A percentile compares a stretch with the other conserved stretches of the same genome.
Evolutionary conservation across 2,329 filamentous ascomycete species (phyloP).

Genomic region (Beauveria asiatica): DNA sequence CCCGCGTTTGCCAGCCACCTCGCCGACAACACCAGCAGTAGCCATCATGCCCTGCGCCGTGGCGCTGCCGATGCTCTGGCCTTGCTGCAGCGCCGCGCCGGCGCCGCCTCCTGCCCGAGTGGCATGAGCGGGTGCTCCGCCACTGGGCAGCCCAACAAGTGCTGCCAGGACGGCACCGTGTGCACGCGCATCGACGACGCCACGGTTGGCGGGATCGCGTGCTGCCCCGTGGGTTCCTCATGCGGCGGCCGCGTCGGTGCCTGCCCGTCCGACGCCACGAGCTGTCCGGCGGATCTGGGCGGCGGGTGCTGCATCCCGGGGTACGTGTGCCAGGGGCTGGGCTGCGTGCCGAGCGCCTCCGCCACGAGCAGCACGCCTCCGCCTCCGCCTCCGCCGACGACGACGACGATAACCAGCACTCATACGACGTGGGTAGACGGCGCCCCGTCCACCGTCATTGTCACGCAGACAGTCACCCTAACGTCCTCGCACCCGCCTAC

Average conservation of each 20-base stretch:
- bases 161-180: constrained; percentile 57
- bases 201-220: constrained; percentile 60
- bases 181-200: constrained; percentile 58
- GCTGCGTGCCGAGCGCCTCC: constrained; percentile 41
- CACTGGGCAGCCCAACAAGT: constrained; percentile 61
- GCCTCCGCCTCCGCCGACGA: constrained; percentile 3
- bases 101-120: constrained; percentile 53
- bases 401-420: constrained; percentile 30
- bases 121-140: constrained; percentile 56
- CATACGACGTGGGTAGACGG: constrained; percentile 28
- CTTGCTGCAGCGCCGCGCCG: constrained; percentile 41
- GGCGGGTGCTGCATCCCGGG: constrained; percentile 71
- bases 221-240: constrained; percentile 57
- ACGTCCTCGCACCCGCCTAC: constrained; percentile 28
- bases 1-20: constrained; percentile 45
- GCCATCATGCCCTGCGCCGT: constrained; percentile 22
- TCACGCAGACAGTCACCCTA: constrained; percentile 29
- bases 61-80: constrained; percentile 39
- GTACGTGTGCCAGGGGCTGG: constrained; percentile 59
- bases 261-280: constrained; percentile 55
- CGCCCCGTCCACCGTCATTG: constrained; percentile 31
- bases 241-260: constrained; percentile 55
- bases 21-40: constrained; percentile 17
- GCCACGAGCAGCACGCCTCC: constrained; percentile 17
- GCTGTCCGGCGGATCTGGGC: constrained; percentile 56